Base-by-base conservation (phyloP, 2,329 filamentous ascomycete species). In the Aspergillus viridinutans region DNA sequence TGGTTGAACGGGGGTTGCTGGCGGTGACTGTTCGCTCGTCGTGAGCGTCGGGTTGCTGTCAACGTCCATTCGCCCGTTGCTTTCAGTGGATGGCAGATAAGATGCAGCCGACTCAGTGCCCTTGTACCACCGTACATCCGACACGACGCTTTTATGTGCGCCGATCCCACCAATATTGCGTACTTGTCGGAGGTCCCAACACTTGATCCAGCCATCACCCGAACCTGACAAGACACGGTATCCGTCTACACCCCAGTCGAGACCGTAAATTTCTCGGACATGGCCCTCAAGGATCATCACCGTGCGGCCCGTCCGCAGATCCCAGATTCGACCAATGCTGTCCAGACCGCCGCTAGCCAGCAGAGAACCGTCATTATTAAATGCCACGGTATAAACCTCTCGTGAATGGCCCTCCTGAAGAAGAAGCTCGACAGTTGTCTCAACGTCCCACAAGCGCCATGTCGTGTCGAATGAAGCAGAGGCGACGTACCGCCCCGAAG, bases 381-480 rank as follows among this genome's bases (percentile, higher is more conserved):
- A 97, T 68, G 86, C 86, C 52, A 97, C 84, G 0, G 92, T 84
- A 68, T 94, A 97, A 12, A 97, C 94, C 60, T 95, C 94, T 55
- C 93, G 86, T 9, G 92, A 95, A 72, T 99, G 94, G 1, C 94
- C 94, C 76, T 97, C 93, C 73, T 99, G 94, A 1, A 95, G 81
- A 1, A 96, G 80, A 1, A 97, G 77, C 69, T 97, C 92, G 2
- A 87, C 87, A 0, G 86, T 90, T 0, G 89, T 94, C 64, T 90
- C 87, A 0, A 97, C 85, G 71, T 97, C 93, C 93, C 94, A 99
- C 35, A 99, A 80, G 48, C 93, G 86, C 94, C 94, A 99, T 0
- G 94, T 96, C 2, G 92, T 96, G 71, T 99, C 94, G 67, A 94
- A 94, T 0, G 92, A 96, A 6, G 94, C 94, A 1, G 92, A 96